Conservation (phyloP, 192 early-diverging fungal genomes). For the Chytriomyces sp. region DNA sequence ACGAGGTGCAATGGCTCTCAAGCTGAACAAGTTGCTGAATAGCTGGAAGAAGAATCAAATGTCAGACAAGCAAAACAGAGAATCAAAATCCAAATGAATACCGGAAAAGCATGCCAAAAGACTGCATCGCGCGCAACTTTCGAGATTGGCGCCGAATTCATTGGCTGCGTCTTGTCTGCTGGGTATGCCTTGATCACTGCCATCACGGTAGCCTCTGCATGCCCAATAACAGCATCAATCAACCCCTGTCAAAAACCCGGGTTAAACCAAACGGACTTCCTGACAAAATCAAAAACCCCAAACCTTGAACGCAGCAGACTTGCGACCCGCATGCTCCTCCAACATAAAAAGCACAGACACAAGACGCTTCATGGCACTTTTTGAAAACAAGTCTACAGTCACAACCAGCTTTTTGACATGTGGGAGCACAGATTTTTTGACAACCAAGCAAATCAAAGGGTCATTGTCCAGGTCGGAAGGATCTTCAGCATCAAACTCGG, state of each 20-base stretch:
- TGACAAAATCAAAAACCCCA: background rate
- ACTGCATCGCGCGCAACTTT: constrained; percentile 8
- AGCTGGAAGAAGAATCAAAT: constrained; percentile 8
- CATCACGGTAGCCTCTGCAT: background rate
- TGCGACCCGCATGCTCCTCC: constrained; percentile 20
- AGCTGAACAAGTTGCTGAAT: background rate
- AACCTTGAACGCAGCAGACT: constrained; percentile 28
- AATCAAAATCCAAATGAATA: constrained; percentile 3
- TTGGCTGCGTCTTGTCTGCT: constrained; percentile 1
- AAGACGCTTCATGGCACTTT: background rate
- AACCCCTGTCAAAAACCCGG: background rate
- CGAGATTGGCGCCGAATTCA: background rate
- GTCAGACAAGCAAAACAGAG: background rate
- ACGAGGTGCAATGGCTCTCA: background rate
- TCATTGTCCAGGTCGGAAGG: background rate
- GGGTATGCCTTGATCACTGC: constrained; percentile 9
- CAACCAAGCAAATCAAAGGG: constrained; percentile 8
- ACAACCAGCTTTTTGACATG: constrained; percentile 24
- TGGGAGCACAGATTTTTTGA: constrained; percentile 32
- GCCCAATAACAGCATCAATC: constrained; percentile 5
- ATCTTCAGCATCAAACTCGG: constrained; percentile 23
- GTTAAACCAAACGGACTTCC: background rate
- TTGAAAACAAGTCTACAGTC: constrained; percentile 15
- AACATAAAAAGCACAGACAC: background rate
- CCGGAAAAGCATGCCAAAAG: constrained; percentile 29